Evolutionary conservation across 768 basidiomycete genomes (phyloP), one percentile per base, ranked within the genome.

Genomic region (Coprinopsis cinerea): DNA sequence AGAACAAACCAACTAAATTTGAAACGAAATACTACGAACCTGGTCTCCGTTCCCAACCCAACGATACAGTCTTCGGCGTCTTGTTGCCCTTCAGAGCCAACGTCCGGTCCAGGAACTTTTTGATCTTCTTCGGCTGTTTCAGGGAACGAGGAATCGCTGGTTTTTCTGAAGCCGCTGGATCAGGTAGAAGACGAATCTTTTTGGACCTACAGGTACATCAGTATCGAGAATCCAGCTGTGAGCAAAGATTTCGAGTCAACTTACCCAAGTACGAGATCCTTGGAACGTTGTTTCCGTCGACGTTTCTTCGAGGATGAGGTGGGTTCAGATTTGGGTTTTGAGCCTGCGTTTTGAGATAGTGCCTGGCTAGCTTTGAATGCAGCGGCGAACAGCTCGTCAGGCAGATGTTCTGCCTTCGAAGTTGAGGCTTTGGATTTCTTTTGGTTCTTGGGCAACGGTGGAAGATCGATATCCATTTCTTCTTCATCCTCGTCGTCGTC

Each of bases 321-420:
- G 4, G 49, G 57, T 52, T 66, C 53, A 25, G 57, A 27, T 3
- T 30, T 49, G 47, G 52, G 17, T 54, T 58, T 57, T 1, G 75
- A 67, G 3, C 70, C 58, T 14, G 20, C n/a, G n/a, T n/a, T n/a
- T n/a, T n/a, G n/a, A n/a, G n/a, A n/a, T n/a, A n/a, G n/a, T n/a
- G n/a, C n/a, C n/a, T n/a, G n/a, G n/a, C n/a, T n/a, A n/a, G n/a
- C 5, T 22, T 51, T 39, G 54, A 83, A 79, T 0, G 82, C 83
- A 51, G 79, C 69, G 0, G 66, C 56, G 61, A 86, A 87, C 17
- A 85, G 67, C 53, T 82, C 77, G 57, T 85, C 84, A 1, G 82
- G 81, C 24, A 86, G 79, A 61, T 84, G 78, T 41, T 77, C 37
- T 13, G 37, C 11, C 13, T 13, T 20, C 37, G 37, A 39, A 20